Evolutionary conservation across 257 asterid species (phyloP), one percentile per base, ranked within the genome.

Genomic region (Ilex asprella): DNA sequence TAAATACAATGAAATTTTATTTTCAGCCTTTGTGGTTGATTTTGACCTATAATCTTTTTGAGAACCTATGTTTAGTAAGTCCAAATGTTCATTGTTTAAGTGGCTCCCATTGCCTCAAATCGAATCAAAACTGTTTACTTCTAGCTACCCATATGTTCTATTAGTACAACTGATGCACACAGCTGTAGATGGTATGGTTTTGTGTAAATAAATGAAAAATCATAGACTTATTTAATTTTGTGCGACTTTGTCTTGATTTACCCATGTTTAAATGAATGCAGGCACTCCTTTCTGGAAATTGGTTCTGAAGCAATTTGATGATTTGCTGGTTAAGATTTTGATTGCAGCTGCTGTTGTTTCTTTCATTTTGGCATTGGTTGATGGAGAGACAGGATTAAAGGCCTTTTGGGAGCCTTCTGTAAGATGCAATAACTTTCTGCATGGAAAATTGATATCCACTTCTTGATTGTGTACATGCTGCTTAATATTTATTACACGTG

Each of bases 321-420:
- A 93, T 84, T 86, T 93, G 77, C 95, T 93, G 72, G 99, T 93
- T 63, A 93, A 93, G 88, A 89, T 89, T 76, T 76, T 93, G 71
- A 93, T 89, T 72, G 97, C 80, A 65, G 95, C 99, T 67, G 99
- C 99, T 61, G 43, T 84, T 56, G 78, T 93, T 67, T 93, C 99
- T 68, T 89, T 93, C 76, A 51, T 87, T 59, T 81, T 93, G 85
- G 99, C 99, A 60, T 69, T 93, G 76, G 84, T 88, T 66, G 84
- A 93, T 74, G 99, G 99, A 71, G 99, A 93, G 89, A 87, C 99
- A 31, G 97, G 95, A 60, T 75, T 89, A 67, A 81, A 96, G 44
- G 97, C 99, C 67, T 85, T 89, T 76, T 76, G 89, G 87, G 99
- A 93, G 86, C 94, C 97, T 82, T 85, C 94, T 50, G 99, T 92